A percentile compares a stretch with the other conserved stretches of the same genome.
phyloP scores from a whole-genome alignment of 257 asterid species.

The Gentiana dahurica region DNA sequence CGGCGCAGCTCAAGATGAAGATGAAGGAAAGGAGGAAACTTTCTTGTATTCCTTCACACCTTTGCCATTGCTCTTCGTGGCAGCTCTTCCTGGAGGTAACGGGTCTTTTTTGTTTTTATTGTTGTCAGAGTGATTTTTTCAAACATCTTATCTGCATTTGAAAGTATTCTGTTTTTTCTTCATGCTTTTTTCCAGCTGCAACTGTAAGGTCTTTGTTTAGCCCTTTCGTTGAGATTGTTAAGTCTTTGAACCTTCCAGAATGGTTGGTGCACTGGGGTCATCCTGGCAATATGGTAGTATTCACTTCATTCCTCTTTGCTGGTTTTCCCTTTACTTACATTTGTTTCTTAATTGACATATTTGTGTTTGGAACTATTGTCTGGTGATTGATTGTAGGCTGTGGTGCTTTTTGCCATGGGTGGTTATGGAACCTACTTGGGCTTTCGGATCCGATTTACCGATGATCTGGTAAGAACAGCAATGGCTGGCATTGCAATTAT shows the following conservation, averaged over 20 bases:
- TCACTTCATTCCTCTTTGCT: background rate
- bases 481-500: background rate
- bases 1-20: background rate
- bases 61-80: constrained; percentile 34
- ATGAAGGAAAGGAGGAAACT: constrained; percentile 23
- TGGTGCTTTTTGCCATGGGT: constrained; percentile 93
- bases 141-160: background rate
- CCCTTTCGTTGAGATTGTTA: constrained; percentile 60
- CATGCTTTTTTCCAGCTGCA: constrained; percentile 34
- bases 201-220: constrained; percentile 52
- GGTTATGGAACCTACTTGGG: constrained; percentile 94
- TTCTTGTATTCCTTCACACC: constrained; percentile 52
- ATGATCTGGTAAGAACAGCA: constrained; percentile 42
- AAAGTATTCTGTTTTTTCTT: constrained; percentile 3
- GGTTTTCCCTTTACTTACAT: background rate
- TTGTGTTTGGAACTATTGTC: constrained; percentile 1
- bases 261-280: constrained; percentile 99
- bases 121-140: background rate
- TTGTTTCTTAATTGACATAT: background rate
- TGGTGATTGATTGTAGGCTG: constrained; percentile 39
- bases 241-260: constrained; percentile 63
- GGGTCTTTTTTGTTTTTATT: background rate
- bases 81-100: constrained; percentile 88
- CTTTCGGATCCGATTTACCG: constrained; percentile 69
- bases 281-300: constrained; percentile 82